These are phyloP conservation scores for Aureobasidium lini DNA, from an alignment of 2,329 filamentous ascomycete species.

Conservation along the genomic window DNA sequence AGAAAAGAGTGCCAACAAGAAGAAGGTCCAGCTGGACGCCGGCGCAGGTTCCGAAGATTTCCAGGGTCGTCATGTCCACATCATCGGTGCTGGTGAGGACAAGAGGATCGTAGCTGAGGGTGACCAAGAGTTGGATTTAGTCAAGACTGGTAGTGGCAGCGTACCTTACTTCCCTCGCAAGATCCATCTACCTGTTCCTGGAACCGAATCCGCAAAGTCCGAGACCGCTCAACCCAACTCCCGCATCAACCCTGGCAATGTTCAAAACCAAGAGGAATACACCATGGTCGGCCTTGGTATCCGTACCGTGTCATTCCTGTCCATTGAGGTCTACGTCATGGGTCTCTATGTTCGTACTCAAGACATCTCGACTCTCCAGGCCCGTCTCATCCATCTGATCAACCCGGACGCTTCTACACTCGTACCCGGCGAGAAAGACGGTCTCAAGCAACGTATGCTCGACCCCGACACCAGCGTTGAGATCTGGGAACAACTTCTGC, in stretches of 20 bases:
- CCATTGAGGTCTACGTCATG: conserved; percentile 80
- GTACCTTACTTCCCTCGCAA: conserved; percentile 71
- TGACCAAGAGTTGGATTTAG: conserved; percentile 59
- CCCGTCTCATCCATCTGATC: conserved; percentile 65
- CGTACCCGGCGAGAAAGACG: conserved; percentile 71
- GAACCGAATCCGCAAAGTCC: conserved; percentile 15
- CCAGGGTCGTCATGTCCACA: conserved; percentile 48
- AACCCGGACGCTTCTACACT: conserved; percentile 74
- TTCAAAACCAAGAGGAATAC: conserved; percentile 57
- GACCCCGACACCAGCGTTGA: conserved; percentile 62
- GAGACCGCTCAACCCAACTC: conserved; percentile 22
- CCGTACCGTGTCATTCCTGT: conserved; percentile 80
- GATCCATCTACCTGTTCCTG: conserved; percentile 52
- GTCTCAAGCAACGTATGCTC: conserved; percentile 60
- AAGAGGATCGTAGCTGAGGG: conserved; percentile 40
- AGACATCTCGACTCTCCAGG: conserved; percentile 75
- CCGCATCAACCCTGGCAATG: conserved; percentile 26
- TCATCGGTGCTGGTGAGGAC: conserved; percentile 55
- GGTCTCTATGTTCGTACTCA: conserved; percentile 83
- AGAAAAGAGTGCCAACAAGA: conserved; percentile 22
- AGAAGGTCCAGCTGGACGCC: conserved; percentile 27
- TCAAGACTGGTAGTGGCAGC: conserved; percentile 73
- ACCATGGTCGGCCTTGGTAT: conserved; percentile 82
- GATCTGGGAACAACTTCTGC: conserved; percentile 67
- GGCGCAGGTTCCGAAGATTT: conserved; percentile 32